Conservation (phyloP, 2,329 filamentous ascomycete genomes). For the Teratosphaeria zuluensis region DNA sequence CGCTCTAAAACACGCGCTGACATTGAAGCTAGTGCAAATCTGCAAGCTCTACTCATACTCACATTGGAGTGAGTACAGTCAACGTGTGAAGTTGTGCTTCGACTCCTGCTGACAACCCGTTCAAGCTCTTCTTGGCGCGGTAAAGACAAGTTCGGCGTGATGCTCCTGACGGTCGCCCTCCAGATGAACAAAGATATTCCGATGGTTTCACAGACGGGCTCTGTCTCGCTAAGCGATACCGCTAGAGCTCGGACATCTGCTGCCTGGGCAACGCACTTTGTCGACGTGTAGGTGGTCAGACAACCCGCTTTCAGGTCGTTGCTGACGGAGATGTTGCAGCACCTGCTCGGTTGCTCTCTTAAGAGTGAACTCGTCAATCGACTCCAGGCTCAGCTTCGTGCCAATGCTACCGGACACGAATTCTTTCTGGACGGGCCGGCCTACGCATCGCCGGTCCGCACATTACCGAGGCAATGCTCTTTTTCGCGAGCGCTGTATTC, state of each 20-base stretch:
- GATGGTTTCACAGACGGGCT: background rate
- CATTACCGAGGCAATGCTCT: background rate
- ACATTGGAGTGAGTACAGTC: background rate
- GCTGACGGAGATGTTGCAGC: background rate
- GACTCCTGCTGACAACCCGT: background rate
- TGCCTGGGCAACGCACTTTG: background rate
- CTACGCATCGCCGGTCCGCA: background rate
- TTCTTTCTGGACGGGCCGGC: background rate
- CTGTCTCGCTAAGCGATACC: background rate
- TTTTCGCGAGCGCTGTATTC: background rate
- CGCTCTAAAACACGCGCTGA: background rate
- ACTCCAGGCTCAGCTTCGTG: background rate
- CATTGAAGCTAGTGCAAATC: background rate
- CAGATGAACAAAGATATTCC: background rate
- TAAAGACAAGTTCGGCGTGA: background rate
- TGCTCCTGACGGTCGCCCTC: background rate
- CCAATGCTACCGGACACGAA: background rate
- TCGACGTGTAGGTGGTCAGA: background rate
- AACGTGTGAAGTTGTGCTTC: background rate
- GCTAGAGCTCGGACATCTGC: background rate
- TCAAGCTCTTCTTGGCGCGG: background rate
- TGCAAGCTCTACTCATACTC: background rate
- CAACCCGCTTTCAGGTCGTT: background rate
- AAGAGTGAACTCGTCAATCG: background rate
- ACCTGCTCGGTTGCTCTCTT: background rate